A percentile compares a stretch with the other conserved stretches of the same genome.
phyloP scores from a whole-genome alignment of 2,329 filamentous ascomycete genomes.

The Fusarium continuum region DNA sequence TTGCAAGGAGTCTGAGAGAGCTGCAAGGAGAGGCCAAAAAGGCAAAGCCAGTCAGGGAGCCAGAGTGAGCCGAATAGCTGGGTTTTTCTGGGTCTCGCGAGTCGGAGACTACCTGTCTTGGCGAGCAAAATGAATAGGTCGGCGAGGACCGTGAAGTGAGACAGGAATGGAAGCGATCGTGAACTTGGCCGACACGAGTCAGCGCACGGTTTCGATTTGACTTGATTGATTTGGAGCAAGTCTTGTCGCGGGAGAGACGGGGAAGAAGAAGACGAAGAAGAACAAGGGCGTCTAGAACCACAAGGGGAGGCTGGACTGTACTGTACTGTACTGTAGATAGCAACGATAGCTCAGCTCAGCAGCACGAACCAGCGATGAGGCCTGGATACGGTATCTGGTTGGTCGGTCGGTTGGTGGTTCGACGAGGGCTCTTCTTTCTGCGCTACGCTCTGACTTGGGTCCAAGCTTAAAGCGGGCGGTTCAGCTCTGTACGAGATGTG shows the following conservation, averaged over 20 bases:
- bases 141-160: slow-evolving; percentile 30
- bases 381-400: slow-evolving; percentile 20
- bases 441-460: slow-evolving; percentile 26
- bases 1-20: slow-evolving; percentile 26
- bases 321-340: slow-evolving; percentile 13
- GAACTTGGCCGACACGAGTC: slow-evolving; percentile 28
- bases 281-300: slow-evolving; percentile 20
- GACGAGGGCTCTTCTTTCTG: slow-evolving; percentile 24
- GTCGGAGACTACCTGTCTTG: slow-evolving; percentile 35
- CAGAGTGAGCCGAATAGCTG: slow-evolving; percentile 33
- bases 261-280: slow-evolving; percentile 13
- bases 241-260: slow-evolving; percentile 8
- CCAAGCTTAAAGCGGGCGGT: slow-evolving; percentile 36
- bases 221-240: not conserved
- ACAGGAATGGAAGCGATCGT: slow-evolving; percentile 36
- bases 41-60: slow-evolving; percentile 32
- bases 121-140: slow-evolving; percentile 29
- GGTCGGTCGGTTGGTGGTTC: slow-evolving; percentile 27
- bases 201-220: slow-evolving; percentile 16
- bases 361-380: slow-evolving; percentile 5
- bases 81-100: slow-evolving; percentile 39
- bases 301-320: slow-evolving; percentile 12
- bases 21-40: slow-evolving; percentile 32
- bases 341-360: slow-evolving; percentile 23
- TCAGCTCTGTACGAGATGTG: slow-evolving; percentile 36